Evolutionary conservation across 306 rosid genomes (phyloP).

Genomic region (Rosa multiflora): DNA sequence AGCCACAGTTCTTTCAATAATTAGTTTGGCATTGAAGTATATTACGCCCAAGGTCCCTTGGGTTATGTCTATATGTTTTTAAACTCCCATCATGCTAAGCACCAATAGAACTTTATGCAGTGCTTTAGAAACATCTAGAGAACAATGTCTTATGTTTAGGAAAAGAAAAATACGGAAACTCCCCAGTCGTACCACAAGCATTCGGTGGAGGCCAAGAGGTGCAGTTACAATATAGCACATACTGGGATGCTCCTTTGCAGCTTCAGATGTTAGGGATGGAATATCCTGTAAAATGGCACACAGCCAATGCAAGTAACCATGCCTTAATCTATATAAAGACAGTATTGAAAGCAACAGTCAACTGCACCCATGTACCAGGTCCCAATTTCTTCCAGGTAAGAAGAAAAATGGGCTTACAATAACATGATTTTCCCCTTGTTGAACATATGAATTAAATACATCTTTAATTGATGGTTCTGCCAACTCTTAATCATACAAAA

Average conservation of each 20-base stretch:
- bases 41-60: too few species aligned
- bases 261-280: conserved; percentile 85
- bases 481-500: conserved; percentile 56
- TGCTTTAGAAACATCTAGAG: conserved; percentile 4
- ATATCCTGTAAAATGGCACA: conserved; percentile 56
- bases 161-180: conserved; percentile 12
- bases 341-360: background rate
- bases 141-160: background rate
- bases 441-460: conserved; percentile 62
- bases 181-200: conserved; percentile 65
- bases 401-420: conserved; percentile 87
- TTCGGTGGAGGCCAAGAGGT: conserved; percentile 83
- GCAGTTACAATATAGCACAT: conserved; percentile 73
- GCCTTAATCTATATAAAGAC: background rate
- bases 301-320: background rate
- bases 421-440: conserved; percentile 64
- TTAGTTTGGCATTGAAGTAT: background rate
- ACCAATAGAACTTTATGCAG: background rate
- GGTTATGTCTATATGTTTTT: too few species aligned
- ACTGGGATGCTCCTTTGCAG: conserved; percentile 76
- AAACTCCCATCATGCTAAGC: background rate
- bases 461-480: conserved; percentile 80
- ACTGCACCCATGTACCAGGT: conserved; percentile 45
- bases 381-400: conserved; percentile 90
- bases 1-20: background rate